phyloP scores from a whole-genome alignment of 1,284 basidiomycete species.

The Moesziomyces sp. region DNA sequence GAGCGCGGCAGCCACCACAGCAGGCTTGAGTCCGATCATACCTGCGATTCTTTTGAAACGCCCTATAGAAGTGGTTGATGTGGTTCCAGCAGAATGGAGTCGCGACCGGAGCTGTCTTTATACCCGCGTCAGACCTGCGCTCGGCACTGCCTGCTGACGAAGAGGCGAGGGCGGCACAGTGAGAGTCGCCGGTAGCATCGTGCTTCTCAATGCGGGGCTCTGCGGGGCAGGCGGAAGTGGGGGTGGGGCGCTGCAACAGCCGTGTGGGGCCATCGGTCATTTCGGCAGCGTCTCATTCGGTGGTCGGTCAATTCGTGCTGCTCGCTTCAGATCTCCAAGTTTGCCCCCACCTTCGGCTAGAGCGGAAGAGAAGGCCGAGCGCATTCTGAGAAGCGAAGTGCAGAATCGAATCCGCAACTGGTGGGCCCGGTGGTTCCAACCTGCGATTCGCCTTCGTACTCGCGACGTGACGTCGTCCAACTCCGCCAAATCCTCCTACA shows the following conservation, averaged over 20 bases:
- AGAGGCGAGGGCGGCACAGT: too few species aligned
- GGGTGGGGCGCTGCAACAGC: too few species aligned
- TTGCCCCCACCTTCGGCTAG: neutral
- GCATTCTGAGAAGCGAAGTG: neutral
- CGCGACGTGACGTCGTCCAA: neutral
- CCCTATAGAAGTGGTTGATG: too few species aligned
- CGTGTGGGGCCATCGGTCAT: neutral
- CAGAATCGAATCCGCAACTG: too few species aligned
- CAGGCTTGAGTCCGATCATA: conserved; percentile 10
- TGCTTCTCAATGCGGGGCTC: too few species aligned
- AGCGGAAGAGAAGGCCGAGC: neutral
- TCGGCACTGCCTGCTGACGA: too few species aligned
- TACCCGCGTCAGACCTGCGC: too few species aligned
- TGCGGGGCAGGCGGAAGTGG: too few species aligned
- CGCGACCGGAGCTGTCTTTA: too few species aligned
- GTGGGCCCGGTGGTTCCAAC: neutral
- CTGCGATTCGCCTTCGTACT: neutral
- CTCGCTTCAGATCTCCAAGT: neutral
- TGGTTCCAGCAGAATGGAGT: too few species aligned
- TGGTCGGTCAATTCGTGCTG: neutral
- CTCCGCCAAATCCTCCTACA: neutral
- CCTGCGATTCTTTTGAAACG: too few species aligned
- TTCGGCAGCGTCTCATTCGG: neutral
- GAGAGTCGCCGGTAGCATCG: too few species aligned
- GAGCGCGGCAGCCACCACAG: conserved; percentile 5